Evolutionary conservation across 257 asterid species (phyloP), one percentile per base, ranked within the genome.

Genomic region (Ophiorrhiza pumila): DNA sequence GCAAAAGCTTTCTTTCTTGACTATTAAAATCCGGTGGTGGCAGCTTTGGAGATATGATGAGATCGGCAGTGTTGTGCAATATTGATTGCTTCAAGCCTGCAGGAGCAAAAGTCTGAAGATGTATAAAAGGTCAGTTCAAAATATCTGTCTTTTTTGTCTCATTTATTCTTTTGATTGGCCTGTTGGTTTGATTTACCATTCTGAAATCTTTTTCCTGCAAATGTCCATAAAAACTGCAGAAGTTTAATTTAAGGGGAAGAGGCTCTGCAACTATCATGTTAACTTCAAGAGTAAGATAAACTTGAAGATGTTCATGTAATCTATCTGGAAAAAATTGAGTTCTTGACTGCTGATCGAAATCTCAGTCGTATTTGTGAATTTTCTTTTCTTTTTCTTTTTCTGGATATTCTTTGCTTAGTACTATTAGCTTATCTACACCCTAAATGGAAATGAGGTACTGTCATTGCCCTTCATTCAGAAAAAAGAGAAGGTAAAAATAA

Each of bases 41-140:
- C 96, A 91, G 99, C 79, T 88, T 94, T 63, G 97, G 99, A 78
- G 93, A 85, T 25, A 86, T 94, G 87, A 90, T 94, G 99, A 90
- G 83, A 81, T 94, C 99, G 32, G 97, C 99, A 53, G 97, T 88
- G 69, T 83, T 94, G 77, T 88, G 97, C 96, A 91, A 94, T 81
- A 91, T 91, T 71, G 89, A 87, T 83, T 94, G 99, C 79, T 94
- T 94, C 91, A 90, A 90, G 85, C 99, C 99, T 20, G 85, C 82
- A 62, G 88, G 91, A 78, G 84, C 96, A 53, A 87, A 84, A 82
- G 86, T 80, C 83, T 84, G 91, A 89, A 59, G 83, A 69, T 69
- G 81, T 81, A 65, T 80, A 80, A 82, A 78, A 83, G 85, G 85
- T 76, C 74, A 61, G 83, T 72, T 63, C 18, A 53, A 32, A 27